Evolutionary conservation across 441 rosid genomes (phyloP).

Genomic region (Gossypium lobatum): DNA sequence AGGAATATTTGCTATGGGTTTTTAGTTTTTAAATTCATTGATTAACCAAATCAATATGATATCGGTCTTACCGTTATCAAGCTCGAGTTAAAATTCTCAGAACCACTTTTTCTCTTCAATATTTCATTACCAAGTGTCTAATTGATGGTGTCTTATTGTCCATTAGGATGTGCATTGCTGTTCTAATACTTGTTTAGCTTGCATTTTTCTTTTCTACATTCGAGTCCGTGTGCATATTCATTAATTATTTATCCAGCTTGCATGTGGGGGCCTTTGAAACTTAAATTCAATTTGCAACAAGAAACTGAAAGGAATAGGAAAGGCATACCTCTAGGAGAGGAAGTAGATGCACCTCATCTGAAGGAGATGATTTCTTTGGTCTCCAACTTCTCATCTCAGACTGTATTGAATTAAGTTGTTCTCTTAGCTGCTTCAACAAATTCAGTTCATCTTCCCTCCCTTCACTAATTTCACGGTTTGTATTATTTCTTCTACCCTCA

Average conservation of each 20-base stretch:
- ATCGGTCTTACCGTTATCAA: neutral
- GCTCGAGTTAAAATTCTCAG: neutral
- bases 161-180: neutral
- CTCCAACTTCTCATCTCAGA: slow-evolving; percentile 46
- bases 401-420: slow-evolving; percentile 59
- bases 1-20: too few species aligned
- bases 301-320: neutral
- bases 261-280: neutral
- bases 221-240: neutral
- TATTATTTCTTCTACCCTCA: slow-evolving; percentile 34
- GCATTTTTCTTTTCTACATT: neutral
- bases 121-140: neutral
- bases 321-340: slow-evolving; percentile 42
- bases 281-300: neutral
- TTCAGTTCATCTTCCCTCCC: slow-evolving; percentile 41
- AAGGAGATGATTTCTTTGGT: slow-evolving; percentile 32
- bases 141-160: neutral
- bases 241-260: neutral
- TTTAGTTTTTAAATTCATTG: too few species aligned
- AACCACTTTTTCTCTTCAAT: neutral
- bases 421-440: slow-evolving; percentile 55
- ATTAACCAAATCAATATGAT: too few species aligned
- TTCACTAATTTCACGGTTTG: slow-evolving; percentile 29
- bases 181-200: neutral
- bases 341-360: slow-evolving; percentile 27